Evolutionary conservation across 2,329 filamentous ascomycete species (phyloP).

Genomic region (Nothopassalora personata): DNA sequence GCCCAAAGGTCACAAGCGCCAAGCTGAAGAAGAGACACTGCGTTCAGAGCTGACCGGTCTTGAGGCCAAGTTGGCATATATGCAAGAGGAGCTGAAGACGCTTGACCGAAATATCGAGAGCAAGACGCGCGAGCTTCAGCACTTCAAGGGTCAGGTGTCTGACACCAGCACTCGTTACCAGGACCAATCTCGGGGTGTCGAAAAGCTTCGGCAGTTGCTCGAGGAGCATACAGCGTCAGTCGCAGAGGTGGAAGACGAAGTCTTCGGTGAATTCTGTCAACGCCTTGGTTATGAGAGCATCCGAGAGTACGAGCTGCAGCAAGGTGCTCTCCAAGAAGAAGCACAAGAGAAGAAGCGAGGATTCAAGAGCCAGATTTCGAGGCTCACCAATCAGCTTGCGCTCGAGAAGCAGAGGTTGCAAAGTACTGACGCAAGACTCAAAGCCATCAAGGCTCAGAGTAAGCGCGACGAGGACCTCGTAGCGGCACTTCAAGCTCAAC

Average conservation of each 20-base stretch:
- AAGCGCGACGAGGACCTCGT: constrained; percentile 65
- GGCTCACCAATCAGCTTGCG: constrained; percentile 55
- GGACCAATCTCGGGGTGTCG: constrained; percentile 64
- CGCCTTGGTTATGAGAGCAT: constrained; percentile 84
- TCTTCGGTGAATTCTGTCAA: constrained; percentile 81
- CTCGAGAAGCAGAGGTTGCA: constrained; percentile 68
- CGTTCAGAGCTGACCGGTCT: constrained; percentile 74
- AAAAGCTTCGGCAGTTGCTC: constrained; percentile 55
- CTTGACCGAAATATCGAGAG: constrained; percentile 78
- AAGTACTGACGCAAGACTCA: constrained; percentile 63
- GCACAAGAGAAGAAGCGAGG: constrained; percentile 79
- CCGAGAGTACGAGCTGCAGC: constrained; percentile 86
- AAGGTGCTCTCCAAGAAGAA: constrained; percentile 87
- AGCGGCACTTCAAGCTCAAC: constrained; percentile 64
- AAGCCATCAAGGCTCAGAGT: constrained; percentile 60
- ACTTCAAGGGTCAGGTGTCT: constrained; percentile 65
- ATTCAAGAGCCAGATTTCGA: constrained; percentile 72
- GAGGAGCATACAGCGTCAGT: constrained; percentile 59
- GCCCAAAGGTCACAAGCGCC: constrained; percentile 70
- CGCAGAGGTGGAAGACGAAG: constrained; percentile 75
- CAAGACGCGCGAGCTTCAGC: constrained; percentile 75
- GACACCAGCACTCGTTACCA: constrained; percentile 74
- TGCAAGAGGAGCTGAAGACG: constrained; percentile 69
- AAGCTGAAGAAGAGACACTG: constrained; percentile 72
- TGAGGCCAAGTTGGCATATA: constrained; percentile 67